Base-by-base conservation (phyloP, 2,329 filamentous ascomycete species). In the Fusarium chuoi region DNA sequence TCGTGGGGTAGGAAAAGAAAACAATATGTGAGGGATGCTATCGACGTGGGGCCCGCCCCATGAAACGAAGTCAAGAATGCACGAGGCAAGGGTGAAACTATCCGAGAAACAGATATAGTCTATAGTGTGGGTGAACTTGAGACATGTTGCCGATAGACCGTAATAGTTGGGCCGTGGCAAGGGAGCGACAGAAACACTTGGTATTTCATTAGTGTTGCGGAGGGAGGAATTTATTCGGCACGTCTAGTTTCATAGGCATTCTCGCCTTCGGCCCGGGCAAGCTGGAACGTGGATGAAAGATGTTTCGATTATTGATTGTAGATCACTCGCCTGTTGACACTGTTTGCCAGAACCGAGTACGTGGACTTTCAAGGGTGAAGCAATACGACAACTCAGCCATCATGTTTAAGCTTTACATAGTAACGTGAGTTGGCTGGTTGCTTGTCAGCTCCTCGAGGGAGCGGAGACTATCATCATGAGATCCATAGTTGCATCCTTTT, bases 21-120 rank as follows among this genome's bases (percentile, higher is more conserved):
- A 14, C 42, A 45, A 71, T 71, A 74, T 74, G 71, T 68, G 70
- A 73, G 66, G 71, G 57, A 68, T 71, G 36, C n/a, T 74, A 71
- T 73, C 26, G 67, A 71, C 49, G 61, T 68, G 71, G 71, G 65
- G 55, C 36, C 42, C 45, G 41, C 28, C 51, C 36, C 35, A 62
- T 73, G 70, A 73, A 73, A 73, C 70, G 38, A 42, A n/a, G 41
- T 59, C 58, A 59, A 69, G 70, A 73, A 73, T 49, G 58, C 56
- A 56, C 49, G 70, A 73, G 39, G 59, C 65, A 73, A 73, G 70
- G 70, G 69, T 71, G 68, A 70, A 70, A 70, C 67, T 60, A 26
- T 35, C 38, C 52, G 38, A 65, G 67, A 70, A 70, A 60, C 65
- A 46, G 52, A 60, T 45, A 30, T 30, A 30, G 30, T 33, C 44